Base-by-base conservation (phyloP, 148 eudicot species). In the Suaeda aralocaspica region DNA sequence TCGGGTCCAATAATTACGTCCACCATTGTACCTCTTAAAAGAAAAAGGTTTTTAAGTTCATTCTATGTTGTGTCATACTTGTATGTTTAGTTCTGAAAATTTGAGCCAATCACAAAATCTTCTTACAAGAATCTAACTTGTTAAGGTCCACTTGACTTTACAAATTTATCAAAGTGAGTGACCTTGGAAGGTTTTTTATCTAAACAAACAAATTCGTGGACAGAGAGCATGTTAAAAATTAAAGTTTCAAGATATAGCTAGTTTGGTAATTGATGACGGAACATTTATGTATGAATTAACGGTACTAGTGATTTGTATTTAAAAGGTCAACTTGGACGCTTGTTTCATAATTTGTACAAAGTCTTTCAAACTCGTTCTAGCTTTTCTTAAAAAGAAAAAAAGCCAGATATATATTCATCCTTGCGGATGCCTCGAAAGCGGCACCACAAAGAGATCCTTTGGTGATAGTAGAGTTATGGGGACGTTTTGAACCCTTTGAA, bases 401-500 rank as follows among this genome's bases (percentile, higher is more conserved):
- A 15, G 50, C 50, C 5, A 19, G 21, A 49, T 49, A 14, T 19
- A 49, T 49, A 49, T 49, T 49, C 53, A 49, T 4, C 53, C 53
- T 18, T 49, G 53, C 74, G 29, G 67, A 85, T 84, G 89, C 77
- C 85, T 19, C 67, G 89, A 31, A 25, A 53, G 3, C 67, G 1
- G 18, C 67, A 61, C 39, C 66, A 41, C 21, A 82, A 16, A 85
- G 91, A 53, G 92, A 89, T 75, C 91, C 98, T 18, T 67, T 92
- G 0, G 85, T 82, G 4, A 84, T 92, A 2, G 96, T 10, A 51
- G 98, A 18, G 93, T 92, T n/a, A 57, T 60, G 93, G 96, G 0
- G 96, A 92, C 67, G 98, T 92, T 4, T 80, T 92, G 93, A 89
- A 26, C 91, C 88, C 1, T 92, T 89, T 28, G 68, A 73, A 2